Conservation (phyloP, 768 basidiomycete species). For the Amanita rubescens region DNA sequence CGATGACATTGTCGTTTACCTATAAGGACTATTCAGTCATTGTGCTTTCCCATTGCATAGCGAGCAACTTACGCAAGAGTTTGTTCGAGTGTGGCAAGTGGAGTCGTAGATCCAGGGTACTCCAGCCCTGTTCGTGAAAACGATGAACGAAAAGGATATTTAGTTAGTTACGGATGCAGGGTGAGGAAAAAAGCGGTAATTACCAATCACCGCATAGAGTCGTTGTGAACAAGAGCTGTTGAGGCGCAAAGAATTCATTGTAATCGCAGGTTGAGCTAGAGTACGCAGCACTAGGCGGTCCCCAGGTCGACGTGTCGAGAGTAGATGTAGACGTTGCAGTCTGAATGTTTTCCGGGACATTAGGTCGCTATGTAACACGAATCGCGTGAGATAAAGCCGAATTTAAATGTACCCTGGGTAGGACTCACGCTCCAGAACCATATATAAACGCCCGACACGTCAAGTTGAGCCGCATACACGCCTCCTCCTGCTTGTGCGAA, state of each 20-base stretch:
- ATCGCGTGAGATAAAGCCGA: not conserved
- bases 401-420: no score
- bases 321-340: constrained; percentile 27
- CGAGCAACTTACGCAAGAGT: constrained; percentile 26
- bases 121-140: constrained; percentile 30
- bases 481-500: constrained; percentile 71
- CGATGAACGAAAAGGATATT: no score
- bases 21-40: not conserved
- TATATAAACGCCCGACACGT: constrained; percentile 32
- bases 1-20: no score
- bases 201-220: no score
- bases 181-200: no score
- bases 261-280: no score
- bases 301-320: no score
- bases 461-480: constrained; percentile 69
- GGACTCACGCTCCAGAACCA: constrained; percentile 40
- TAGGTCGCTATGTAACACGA: constrained; percentile 25
- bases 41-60: not conserved
- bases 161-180: no score
- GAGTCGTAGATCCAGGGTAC: constrained; percentile 31
- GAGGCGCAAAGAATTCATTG: no score
- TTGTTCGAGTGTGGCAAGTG: constrained; percentile 32
- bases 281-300: no score
- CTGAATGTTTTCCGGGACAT: constrained; percentile 32
- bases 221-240: no score